Percentiles rank a stretch among this genome's conserved stretches.
These are phyloP conservation scores for Colletotrichum horii DNA, from an alignment of 2,329 filamentous ascomycete species.

Conservation along the genomic window DNA sequence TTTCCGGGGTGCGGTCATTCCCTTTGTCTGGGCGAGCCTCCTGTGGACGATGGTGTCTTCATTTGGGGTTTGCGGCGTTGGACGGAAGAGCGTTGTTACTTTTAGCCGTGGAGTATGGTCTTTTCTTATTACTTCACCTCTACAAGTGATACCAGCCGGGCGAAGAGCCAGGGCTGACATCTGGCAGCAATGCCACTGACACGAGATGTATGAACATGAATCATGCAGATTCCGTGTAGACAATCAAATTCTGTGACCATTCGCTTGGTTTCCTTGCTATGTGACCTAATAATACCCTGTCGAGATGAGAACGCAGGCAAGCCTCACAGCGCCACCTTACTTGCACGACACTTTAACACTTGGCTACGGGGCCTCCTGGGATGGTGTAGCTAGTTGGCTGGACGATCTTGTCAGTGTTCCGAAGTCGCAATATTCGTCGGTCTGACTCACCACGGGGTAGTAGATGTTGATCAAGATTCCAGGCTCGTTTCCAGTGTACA, in stretches of 20 bases:
- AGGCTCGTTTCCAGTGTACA: conserved; percentile 13
- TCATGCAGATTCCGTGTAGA: background rate
- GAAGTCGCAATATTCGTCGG: too few relatives aligned
- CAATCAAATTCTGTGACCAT: background rate
- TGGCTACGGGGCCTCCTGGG: conserved; percentile 16
- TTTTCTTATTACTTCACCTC: background rate
- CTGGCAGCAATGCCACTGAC: conserved; percentile 1
- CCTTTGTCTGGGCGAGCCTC: background rate
- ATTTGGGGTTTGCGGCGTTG: background rate
- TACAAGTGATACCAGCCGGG: background rate
- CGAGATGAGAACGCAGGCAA: background rate
- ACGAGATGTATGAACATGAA: background rate
- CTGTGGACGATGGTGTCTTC: background rate
- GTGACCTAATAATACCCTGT: background rate
- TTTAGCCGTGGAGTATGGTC: background rate
- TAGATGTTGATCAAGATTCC: conserved; percentile 22
- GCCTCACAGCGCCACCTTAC: background rate
- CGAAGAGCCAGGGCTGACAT: background rate
- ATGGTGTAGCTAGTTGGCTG: conserved; percentile 15
- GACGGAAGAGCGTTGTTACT: background rate
- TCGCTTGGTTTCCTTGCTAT: background rate
- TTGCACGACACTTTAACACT: background rate
- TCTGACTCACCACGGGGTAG: conserved; percentile 15
- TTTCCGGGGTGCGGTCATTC: background rate
- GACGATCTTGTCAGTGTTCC: background rate